phyloP scores from a whole-genome alignment of 176 grass and related monocot genomes.

The Carex myosuroides region DNA sequence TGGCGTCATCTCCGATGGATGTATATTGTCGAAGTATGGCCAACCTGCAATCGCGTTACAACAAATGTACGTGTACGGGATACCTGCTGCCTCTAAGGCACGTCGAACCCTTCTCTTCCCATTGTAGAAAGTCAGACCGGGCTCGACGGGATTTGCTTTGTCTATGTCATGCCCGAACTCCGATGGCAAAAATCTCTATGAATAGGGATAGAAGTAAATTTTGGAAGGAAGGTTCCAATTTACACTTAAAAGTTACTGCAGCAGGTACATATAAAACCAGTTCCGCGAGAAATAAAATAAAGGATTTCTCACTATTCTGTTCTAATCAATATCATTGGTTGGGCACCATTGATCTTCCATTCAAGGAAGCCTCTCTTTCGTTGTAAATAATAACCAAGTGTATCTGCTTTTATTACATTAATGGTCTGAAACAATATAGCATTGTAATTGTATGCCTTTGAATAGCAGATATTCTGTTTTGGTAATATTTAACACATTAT shows the following conservation, averaged over 20 bases:
- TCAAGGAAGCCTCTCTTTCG: neutral
- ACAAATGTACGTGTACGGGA: slow-evolving; percentile 67
- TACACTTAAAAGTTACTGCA: neutral
- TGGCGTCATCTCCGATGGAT: slow-evolving; percentile 55
- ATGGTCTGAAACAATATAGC: neutral
- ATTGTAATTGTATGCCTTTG: neutral
- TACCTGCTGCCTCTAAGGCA: slow-evolving; percentile 40
- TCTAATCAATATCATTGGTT: neutral
- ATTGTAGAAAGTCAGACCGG: slow-evolving; percentile 45
- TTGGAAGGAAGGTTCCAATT: neutral
- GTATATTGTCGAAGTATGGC: slow-evolving; percentile 66
- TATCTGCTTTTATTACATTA: neutral
- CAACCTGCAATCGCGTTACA: slow-evolving; percentile 82
- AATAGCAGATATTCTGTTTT: neutral
- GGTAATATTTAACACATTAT: neutral
- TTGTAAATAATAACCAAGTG: neutral
- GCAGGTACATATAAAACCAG: too few relatives aligned
- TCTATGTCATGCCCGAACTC: slow-evolving; percentile 84
- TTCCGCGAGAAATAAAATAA: too few relatives aligned
- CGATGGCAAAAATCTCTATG: slow-evolving; percentile 61
- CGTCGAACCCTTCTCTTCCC: slow-evolving; percentile 48
- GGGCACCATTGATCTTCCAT: neutral
- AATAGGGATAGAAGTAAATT: neutral
- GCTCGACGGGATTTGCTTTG: slow-evolving; percentile 55
- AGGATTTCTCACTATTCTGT: neutral